phyloP scores from a whole-genome alignment of 257 asterid genomes.

The Leptodermis oblonga region DNA sequence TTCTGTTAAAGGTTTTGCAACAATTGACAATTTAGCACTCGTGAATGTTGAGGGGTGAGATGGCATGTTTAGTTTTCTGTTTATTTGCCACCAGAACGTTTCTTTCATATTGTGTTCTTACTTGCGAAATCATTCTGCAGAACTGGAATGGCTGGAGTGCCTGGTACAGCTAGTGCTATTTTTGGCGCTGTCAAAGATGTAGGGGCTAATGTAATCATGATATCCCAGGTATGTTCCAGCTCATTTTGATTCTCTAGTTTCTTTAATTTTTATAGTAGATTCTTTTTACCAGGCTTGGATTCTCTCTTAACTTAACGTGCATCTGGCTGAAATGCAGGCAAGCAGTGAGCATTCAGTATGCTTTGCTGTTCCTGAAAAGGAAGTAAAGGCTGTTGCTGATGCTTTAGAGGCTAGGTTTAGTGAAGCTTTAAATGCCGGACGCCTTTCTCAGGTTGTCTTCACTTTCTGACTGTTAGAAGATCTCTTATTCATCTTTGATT shows the following conservation, averaged over 20 bases:
- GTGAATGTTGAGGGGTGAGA: conserved; percentile 97
- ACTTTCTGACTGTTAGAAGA: conserved; percentile 1
- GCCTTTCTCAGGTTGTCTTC: conserved; percentile 83
- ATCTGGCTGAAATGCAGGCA: conserved; percentile 52
- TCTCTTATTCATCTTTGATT: neutral
- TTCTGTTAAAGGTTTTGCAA: conserved; percentile 96
- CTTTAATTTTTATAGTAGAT: neutral
- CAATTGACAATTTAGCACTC: conserved; percentile 94
- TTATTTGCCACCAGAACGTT: neutral
- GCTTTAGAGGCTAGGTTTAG: conserved; percentile 83
- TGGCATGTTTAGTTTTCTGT: conserved; percentile 5
- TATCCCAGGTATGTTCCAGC: conserved; percentile 68
- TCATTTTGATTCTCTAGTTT: neutral
- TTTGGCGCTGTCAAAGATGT: conserved; percentile 93
- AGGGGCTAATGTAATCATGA: conserved; percentile 97
- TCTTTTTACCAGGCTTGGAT: neutral
- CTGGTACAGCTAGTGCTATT: conserved; percentile 93
- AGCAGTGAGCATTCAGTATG: conserved; percentile 99
- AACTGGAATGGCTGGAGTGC: conserved; percentile 99
- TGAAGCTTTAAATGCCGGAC: conserved; percentile 92
- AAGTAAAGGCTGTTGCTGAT: conserved; percentile 82
- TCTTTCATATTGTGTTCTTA: conserved; percentile 4
- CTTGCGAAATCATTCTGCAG: conserved; percentile 39
- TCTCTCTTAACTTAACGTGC: conserved; percentile 4
- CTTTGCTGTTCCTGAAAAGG: conserved; percentile 97